Base-by-base conservation (phyloP, 768 basidiomycete species). In the Hemileccinum rubropunctum region DNA sequence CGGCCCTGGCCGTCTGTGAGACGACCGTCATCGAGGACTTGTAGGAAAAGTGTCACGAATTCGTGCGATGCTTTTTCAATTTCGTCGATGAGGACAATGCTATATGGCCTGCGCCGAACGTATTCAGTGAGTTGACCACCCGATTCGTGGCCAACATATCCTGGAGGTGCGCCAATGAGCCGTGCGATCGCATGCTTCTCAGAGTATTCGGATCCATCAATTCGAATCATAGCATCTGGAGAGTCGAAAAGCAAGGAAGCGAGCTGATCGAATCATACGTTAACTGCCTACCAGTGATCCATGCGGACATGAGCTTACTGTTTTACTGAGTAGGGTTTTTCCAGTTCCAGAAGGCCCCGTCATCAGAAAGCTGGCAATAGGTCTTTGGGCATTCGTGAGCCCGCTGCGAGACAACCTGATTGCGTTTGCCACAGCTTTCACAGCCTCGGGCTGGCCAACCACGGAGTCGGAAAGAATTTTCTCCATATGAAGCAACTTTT, bases 41-140 rank as follows among this genome's bases (percentile, higher is more conserved):
- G 92, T 1, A 87, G 71, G 63, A 87, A 82, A 34, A 87, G 73
- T 21, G 82, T 85, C 53, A 83, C 79, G 45, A 87, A 82, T 64
- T 83, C 84, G 47, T 83, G 83, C 54, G 85, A 84, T 6, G 93
- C 89, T 69, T 97, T 95, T 69, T 97, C 94, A 48, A 97, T 84
- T 70, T 91, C 91, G 65, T 91, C 89, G 59, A 93, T 84, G 52
- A 91, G 76, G 46, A 92, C 76, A 58, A 92, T 91, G 51, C 80
- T 82, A 66, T 95, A 97, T 1, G 93, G 93, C 65, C 92, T 90
- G 52, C 94, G 82, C 44, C 93, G 82, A 43, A 95, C 84, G 59
- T 94, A 94, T 72, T 97, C 94, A 3, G 94, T 95, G 41, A 97
- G 77, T 64, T 95, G 92, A 9, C 94, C 91, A 10, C 91, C 90